These are phyloP conservation scores for Fusarium lateritium DNA, from an alignment of 2,329 filamentous ascomycete species.

Conservation along the genomic window DNA sequence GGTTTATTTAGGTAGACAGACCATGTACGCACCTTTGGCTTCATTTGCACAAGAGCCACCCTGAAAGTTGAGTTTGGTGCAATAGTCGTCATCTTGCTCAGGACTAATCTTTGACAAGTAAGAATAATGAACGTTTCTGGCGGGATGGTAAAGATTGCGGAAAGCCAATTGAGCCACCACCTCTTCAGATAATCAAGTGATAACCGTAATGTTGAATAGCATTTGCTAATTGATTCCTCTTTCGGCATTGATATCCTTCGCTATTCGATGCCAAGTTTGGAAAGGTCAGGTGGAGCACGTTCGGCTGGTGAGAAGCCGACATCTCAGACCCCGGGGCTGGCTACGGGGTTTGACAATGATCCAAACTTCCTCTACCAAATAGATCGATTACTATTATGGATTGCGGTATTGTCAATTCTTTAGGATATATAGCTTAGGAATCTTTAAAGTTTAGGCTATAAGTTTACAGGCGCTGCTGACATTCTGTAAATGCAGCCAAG, in stretches of 20 bases:
- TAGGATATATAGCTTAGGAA: too few species aligned
- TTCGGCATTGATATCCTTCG: constrained; percentile 30
- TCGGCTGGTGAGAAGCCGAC: not conserved
- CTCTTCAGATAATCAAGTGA: constrained; percentile 3
- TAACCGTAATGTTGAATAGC: constrained; percentile 5
- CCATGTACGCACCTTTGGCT: constrained; percentile 35
- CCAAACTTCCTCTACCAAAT: not conserved
- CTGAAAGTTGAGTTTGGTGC: constrained; percentile 28
- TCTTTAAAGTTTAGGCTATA: too few species aligned
- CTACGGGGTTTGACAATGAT: not conserved
- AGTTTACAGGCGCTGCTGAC: too few species aligned
- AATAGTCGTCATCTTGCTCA: constrained; percentile 27
- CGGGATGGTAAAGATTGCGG: not conserved
- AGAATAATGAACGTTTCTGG: too few species aligned
- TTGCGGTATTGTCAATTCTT: too few species aligned
- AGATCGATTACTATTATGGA: too few species aligned
- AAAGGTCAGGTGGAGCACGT: constrained; percentile 24
- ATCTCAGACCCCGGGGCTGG: not conserved
- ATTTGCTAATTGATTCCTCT: constrained; percentile 11
- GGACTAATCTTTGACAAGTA: not conserved
- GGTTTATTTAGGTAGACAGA: not conserved
- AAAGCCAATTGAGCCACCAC: not conserved
- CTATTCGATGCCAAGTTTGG: constrained; percentile 20
- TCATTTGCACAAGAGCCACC: constrained; percentile 44
- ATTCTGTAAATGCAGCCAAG: too few species aligned